Evolutionary conservation across 768 basidiomycete genomes (phyloP).

Genomic region (Infundibulicybe gibba): DNA sequence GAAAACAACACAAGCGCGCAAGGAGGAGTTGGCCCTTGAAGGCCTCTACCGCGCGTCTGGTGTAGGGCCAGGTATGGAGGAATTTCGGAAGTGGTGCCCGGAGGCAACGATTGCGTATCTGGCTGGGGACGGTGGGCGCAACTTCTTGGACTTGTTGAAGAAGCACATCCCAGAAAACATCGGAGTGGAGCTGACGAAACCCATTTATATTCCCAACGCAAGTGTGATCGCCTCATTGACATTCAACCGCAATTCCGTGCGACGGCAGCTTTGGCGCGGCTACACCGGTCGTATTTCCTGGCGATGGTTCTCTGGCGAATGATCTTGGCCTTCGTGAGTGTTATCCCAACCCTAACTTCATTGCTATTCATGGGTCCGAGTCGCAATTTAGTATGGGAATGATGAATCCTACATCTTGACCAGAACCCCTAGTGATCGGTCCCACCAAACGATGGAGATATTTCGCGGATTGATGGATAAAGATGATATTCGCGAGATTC

Average conservation of each 20-base stretch:
- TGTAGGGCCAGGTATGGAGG: conserved; percentile 10
- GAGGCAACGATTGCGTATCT: conserved; percentile 12
- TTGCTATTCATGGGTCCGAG: not conserved
- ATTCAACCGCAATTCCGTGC: not conserved
- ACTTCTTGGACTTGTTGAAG: conserved; percentile 5
- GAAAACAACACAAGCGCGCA: not conserved
- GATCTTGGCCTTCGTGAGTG: conserved; percentile 6
- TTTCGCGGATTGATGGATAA: not conserved
- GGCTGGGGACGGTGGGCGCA: conserved; percentile 3
- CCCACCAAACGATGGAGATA: not conserved
- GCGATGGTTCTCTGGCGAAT: conserved; percentile 5
- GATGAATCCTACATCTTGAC: not conserved
- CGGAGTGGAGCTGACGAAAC: not conserved
- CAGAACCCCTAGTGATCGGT: not conserved
- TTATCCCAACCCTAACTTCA: not conserved
- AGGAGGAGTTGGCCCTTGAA: conserved; percentile 10
- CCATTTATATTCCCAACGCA: conserved; percentile 1
- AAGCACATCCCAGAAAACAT: conserved; percentile 1
- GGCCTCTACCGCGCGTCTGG: conserved; percentile 10
- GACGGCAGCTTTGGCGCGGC: not conserved
- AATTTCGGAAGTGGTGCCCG: conserved; percentile 13
- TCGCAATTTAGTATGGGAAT: not conserved
- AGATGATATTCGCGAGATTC: no score
- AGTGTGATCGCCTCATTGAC: conserved; percentile 3
- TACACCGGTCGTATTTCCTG: conserved; percentile 7